phyloP scores from a whole-genome alignment of 1,284 basidiomycete species.

The Blastosporella zonata region DNA sequence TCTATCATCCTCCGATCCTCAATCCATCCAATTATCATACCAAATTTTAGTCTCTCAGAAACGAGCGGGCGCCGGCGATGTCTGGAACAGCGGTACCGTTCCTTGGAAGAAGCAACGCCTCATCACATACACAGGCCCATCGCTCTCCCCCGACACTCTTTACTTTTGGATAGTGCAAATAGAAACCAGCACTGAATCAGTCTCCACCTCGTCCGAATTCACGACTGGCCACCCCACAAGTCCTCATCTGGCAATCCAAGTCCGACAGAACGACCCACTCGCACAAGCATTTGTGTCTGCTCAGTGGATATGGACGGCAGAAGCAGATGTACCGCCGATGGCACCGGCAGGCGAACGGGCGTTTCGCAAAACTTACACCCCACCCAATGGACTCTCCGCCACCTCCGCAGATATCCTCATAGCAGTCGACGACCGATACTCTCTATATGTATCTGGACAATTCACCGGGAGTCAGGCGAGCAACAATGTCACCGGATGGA shows the following conservation, averaged over 20 bases:
- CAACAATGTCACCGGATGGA: conserved; percentile 1
- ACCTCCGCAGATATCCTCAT: conserved; percentile 21
- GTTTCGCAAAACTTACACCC: conserved; percentile 26
- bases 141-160: conserved; percentile 24
- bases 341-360: conserved; percentile 26
- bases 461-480: conserved; percentile 20
- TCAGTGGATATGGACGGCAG: conserved; percentile 32
- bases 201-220: conserved; percentile 25
- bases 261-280: conserved; percentile 16
- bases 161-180: conserved; percentile 28
- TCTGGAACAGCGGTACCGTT: conserved; percentile 27
- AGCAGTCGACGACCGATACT: conserved; percentile 26
- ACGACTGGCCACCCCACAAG: conserved; percentile 23
- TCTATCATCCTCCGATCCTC: conserved; percentile 18
- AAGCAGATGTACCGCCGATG: conserved; percentile 20
- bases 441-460: conserved; percentile 26
- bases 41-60: conserved; percentile 22
- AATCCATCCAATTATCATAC: conserved; percentile 24
- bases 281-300: conserved; percentile 19
- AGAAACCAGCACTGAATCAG: conserved; percentile 21
- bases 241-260: too few relatives aligned
- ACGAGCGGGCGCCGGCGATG: conserved; percentile 18
- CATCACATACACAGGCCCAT: conserved; percentile 23
- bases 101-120: conserved; percentile 22
- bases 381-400: conserved; percentile 24